Percentiles rank a stretch among this genome's conserved stretches.
Conservation (phyloP, 2,329 filamentous ascomycete species). For the Aspergillus hortae region DNA sequence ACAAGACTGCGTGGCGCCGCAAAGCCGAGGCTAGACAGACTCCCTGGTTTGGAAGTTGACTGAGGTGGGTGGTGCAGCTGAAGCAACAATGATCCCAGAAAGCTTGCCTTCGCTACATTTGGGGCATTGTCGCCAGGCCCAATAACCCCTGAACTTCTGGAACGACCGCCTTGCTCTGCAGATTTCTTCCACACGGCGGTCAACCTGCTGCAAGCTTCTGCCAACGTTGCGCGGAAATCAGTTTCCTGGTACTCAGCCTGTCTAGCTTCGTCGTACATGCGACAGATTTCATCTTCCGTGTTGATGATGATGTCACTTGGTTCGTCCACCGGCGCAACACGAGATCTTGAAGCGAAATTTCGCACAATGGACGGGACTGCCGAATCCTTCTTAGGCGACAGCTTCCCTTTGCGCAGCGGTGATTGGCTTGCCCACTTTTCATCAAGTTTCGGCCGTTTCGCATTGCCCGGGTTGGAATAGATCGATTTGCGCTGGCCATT, state of each 20-base stretch:
- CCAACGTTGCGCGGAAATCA: conserved; percentile 29
- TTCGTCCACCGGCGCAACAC: conserved; percentile 63
- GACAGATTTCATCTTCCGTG: conserved; percentile 68
- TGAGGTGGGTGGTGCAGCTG: conserved; percentile 69
- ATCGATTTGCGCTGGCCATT: conserved; percentile 32
- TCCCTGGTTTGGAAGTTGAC: conserved; percentile 20
- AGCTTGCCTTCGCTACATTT: conserved; percentile 71
- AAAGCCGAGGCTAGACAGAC: conserved; percentile 20
- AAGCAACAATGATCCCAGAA: conserved; percentile 72
- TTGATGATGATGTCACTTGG: conserved; percentile 67
- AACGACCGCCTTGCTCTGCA: conserved; percentile 39
- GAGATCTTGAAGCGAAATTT: conserved; percentile 58
- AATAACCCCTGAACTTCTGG: conserved; percentile 53
- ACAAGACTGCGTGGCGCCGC: conserved; percentile 27
- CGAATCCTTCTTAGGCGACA: conserved; percentile 51
- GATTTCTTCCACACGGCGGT: conserved; percentile 31
- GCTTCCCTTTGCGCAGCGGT: conserved; percentile 29
- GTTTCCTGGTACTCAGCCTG: conserved; percentile 29
- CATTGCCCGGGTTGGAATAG: conserved; percentile 41
- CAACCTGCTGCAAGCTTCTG: conserved; percentile 33
- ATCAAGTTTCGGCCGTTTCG: conserved; percentile 41
- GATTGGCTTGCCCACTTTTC: conserved; percentile 36
- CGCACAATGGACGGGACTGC: conserved; percentile 70
- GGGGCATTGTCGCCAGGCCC: conserved; percentile 61
- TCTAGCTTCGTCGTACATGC: conserved; percentile 54